phyloP scores from a whole-genome alignment of 495 filamentous ascomycete species.

The Aspergillus funiculosus region DNA sequence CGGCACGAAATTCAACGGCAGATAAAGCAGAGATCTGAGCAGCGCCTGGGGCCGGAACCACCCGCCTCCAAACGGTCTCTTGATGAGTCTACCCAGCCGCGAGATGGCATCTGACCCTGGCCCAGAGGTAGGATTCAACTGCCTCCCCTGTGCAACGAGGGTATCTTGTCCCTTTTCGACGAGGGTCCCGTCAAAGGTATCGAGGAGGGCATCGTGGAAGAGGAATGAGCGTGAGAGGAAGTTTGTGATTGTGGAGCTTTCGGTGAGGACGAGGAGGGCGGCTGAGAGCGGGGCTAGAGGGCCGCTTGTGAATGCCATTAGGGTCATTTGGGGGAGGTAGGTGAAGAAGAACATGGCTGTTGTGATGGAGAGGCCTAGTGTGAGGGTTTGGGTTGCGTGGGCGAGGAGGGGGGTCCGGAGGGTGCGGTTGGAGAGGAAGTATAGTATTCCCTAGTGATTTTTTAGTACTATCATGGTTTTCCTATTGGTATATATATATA shows the following conservation, averaged over 20 bases:
- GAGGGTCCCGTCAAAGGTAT: conserved; percentile 86
- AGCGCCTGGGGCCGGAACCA: conserved; percentile 57
- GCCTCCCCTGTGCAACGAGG: conserved; percentile 66
- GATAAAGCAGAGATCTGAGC: conserved; percentile 63
- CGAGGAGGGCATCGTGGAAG: conserved; percentile 71
- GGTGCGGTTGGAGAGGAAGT: conserved; percentile 50
- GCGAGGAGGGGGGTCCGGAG: conserved; percentile 63
- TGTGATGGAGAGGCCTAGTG: conserved; percentile 67
- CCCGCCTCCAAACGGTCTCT: conserved; percentile 62
- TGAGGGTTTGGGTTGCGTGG: conserved; percentile 60
- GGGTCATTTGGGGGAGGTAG: conserved; percentile 81
- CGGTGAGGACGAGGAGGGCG: conserved; percentile 69
- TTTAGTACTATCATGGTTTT: not conserved
- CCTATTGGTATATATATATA: conserved; percentile 12
- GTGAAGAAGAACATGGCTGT: conserved; percentile 79
- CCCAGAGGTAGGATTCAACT: conserved; percentile 51
- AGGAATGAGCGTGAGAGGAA: conserved; percentile 69
- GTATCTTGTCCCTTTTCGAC: conserved; percentile 47
- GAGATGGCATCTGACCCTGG: conserved; percentile 41
- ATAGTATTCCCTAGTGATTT: conserved; percentile 60
- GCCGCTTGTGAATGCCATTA: conserved; percentile 74
- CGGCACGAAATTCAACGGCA: conserved; percentile 92
- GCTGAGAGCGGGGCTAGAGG: conserved; percentile 71
- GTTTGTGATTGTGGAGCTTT: conserved; percentile 73
- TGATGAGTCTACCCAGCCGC: conserved; percentile 67